Evolutionary conservation across 1,284 basidiomycete genomes (phyloP).

Genomic region (Heliocybe sulcata): DNA sequence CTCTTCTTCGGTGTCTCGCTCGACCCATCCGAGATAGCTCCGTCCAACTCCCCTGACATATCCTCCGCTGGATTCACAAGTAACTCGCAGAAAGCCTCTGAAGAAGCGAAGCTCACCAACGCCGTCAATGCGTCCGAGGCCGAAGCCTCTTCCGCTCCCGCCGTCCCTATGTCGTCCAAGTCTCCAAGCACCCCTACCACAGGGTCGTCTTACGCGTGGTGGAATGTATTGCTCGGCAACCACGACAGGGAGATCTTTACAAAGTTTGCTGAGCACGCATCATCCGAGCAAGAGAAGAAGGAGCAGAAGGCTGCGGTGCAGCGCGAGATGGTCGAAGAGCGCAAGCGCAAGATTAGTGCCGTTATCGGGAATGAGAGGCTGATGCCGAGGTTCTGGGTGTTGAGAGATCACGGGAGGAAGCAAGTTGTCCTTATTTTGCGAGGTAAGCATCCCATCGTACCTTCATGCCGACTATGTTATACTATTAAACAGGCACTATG

Average conservation of each 20-base stretch:
- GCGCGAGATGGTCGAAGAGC: conserved; percentile 32
- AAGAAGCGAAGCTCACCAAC: conserved; percentile 52
- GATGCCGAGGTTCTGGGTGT: conserved; percentile 78
- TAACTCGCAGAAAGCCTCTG: conserved; percentile 21
- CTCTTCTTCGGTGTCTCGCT: conserved; percentile 69
- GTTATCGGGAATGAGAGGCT: conserved; percentile 60
- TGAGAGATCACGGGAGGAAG: conserved; percentile 64
- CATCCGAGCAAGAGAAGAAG: conserved; percentile 16
- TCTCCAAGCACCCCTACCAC: conserved; percentile 7
- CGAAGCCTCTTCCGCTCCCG: conserved; percentile 29
- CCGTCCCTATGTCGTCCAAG: conserved; percentile 1
- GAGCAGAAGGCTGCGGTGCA: conserved; percentile 20
- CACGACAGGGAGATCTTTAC: conserved; percentile 78
- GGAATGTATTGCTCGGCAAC: conserved; percentile 68
- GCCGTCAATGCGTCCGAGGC: conserved; percentile 66
- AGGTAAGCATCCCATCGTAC: not conserved
- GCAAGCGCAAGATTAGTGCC: conserved; percentile 17
- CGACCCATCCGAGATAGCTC: conserved; percentile 14
- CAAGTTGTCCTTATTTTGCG: conserved; percentile 72
- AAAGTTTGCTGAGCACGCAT: conserved; percentile 32
- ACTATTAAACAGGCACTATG: conserved; percentile 46
- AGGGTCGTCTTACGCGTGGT: conserved; percentile 58
- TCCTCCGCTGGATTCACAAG: conserved; percentile 15
- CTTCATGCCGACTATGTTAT: conserved; percentile 20
- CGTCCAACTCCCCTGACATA: conserved; percentile 20